Evolutionary conservation across 2,329 filamentous ascomycete species (phyloP).

Genomic region (Aspergillus persii): DNA sequence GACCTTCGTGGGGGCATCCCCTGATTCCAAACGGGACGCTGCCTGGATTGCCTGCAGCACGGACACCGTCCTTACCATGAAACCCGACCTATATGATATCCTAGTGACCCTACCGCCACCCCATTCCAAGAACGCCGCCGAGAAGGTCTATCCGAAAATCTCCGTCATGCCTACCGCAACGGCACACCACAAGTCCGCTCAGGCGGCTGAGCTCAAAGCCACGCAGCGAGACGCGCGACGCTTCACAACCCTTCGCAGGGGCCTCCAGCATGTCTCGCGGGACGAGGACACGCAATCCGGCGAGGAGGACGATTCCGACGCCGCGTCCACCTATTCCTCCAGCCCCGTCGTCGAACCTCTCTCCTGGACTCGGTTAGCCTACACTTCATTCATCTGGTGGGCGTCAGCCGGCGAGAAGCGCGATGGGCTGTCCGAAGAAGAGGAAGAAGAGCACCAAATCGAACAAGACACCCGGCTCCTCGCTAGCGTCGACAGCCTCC

Average conservation of each 20-base stretch:
- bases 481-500: slow-evolving; percentile 34
- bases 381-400: slow-evolving; percentile 66
- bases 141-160: slow-evolving; percentile 73
- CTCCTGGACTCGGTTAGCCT: slow-evolving; percentile 60
- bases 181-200: slow-evolving; percentile 40
- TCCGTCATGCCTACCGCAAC: slow-evolving; percentile 60
- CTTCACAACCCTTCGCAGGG: slow-evolving; percentile 66
- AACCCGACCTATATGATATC: slow-evolving; percentile 83
- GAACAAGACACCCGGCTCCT: slow-evolving; percentile 45
- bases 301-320: slow-evolving; percentile 39
- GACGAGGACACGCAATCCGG: slow-evolving; percentile 20
- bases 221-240: slow-evolving; percentile 87
- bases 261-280: slow-evolving; percentile 47
- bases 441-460: slow-evolving; percentile 47
- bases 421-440: slow-evolving; percentile 54
- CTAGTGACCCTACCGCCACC: slow-evolving; percentile 75
- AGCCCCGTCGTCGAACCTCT: slow-evolving; percentile 53
- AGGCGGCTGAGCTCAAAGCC: slow-evolving; percentile 61
- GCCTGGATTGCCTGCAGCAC: slow-evolving; percentile 96
- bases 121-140: slow-evolving; percentile 56
- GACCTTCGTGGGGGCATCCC: slow-evolving; percentile 55
- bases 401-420: slow-evolving; percentile 62
- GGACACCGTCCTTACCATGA: slow-evolving; percentile 85
- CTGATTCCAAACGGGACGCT: slow-evolving; percentile 38
- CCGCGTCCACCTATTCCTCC: slow-evolving; percentile 42